These are phyloP conservation scores for Botrytis byssoidea DNA, from an alignment of 2,329 filamentous ascomycete species.

Conservation along the genomic window DNA sequence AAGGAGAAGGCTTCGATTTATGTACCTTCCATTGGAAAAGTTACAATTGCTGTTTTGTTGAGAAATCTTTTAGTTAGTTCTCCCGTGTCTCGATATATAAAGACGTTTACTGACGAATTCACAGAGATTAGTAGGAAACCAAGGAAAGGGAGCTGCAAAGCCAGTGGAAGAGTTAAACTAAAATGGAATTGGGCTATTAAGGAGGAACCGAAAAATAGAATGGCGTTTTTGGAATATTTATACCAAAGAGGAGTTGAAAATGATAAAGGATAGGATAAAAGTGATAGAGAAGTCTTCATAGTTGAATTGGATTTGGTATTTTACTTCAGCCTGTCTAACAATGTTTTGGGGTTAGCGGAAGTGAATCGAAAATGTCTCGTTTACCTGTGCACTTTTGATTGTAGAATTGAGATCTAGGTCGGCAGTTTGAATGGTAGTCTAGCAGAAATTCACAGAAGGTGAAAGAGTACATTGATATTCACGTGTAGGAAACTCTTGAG, in stretches of 20 bases:
- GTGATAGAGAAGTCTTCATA: not conserved
- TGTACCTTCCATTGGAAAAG: constrained; percentile 94
- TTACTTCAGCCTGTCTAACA: not conserved
- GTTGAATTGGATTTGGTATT: not conserved
- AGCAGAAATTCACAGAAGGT: rapidly evolving
- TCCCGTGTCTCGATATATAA: not conserved
- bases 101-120: not conserved
- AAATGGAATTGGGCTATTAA: not conserved
- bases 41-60: constrained; percentile 89
- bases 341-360: no score
- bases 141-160: constrained; percentile 3
- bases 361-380: not conserved
- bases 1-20: constrained; percentile 97
- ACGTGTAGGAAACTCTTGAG: not conserved
- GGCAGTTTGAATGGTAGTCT: not conserved
- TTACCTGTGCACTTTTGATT: not conserved
- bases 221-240: constrained; percentile 4
- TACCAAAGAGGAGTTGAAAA: constrained; percentile 14
- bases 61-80: constrained; percentile 67
- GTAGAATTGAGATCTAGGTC: not conserved
- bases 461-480: no score
- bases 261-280: not conserved
- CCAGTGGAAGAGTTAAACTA: not conserved
- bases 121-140: constrained; percentile 18
- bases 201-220: not conserved